Base-by-base conservation (phyloP, 179 eudicot species). In the Spergularia azorica region DNA sequence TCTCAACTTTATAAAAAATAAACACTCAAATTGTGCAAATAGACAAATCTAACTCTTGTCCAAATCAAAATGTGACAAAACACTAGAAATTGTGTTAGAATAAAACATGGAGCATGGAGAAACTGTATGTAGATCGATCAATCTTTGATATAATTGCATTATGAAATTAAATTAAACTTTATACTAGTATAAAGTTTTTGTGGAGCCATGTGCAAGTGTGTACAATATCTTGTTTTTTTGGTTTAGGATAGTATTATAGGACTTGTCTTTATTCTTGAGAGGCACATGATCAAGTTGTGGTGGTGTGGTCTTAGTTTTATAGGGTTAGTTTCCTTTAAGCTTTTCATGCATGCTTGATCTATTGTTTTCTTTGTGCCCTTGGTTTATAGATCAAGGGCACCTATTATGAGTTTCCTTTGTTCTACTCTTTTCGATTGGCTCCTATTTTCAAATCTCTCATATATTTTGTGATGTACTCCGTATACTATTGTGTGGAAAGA, bases 261-360 rank as follows among this genome's bases (percentile, higher is more conserved):
- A 64, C 21, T 21, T 75, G 83, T 80, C 58, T 55, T 70, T 79
- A 41, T 75, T 43, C 41, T 80, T 63, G 48, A 57, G 67, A 70
- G 58, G 72, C 83, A 80, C 83, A 80, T 80, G 83, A 80, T 70
- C 55, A 63, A 75, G 51, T 67, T 54, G 51, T 80, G 76, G 76
- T 75, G 51, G 51, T 26, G 32, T 76, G 75, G 32, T 20, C 61
- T 79, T 60, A 26, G 32, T 26, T 32, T 11, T 61, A 69, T 69
- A 6, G 51, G 58, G 39, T 5, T 38, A 46, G 55, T 58, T 16
- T 73, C 57, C 74, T 46, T 68, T 43, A n/a, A 67, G 15, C 74
- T 79, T 68, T 74, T 69, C 38, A 65, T 72, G 76, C 81, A 78
- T 78, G 81, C 77, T 71, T 64, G 32, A 15, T 55, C 64, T n/a